Evolutionary conservation across 2,329 filamentous ascomycete genomes (phyloP).

Genomic region (Fusarium miscanthi): DNA sequence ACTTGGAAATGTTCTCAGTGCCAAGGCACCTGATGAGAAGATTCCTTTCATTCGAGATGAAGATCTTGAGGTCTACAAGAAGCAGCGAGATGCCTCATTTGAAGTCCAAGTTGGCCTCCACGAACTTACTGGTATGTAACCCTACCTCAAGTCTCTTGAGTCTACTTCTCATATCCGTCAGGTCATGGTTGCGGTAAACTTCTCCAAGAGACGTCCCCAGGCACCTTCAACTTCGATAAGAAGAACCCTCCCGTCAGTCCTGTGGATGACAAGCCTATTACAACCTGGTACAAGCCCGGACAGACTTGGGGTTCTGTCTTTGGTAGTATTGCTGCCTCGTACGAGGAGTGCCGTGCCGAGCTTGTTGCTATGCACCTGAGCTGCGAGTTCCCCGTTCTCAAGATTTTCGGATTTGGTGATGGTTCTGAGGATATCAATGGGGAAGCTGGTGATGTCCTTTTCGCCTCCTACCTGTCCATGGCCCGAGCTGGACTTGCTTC

Average conservation of each 20-base stretch:
- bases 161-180: slow-evolving; percentile 32
- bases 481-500: slow-evolving; percentile 89
- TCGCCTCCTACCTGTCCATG: slow-evolving; percentile 91
- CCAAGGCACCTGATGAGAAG: slow-evolving; percentile 91
- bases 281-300: slow-evolving; percentile 91
- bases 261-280: slow-evolving; percentile 77
- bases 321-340: slow-evolving; percentile 85
- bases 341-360: slow-evolving; percentile 95
- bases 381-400: slow-evolving; percentile 88
- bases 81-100: slow-evolving; percentile 87
- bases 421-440: slow-evolving; percentile 77
- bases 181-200: slow-evolving; percentile 95
- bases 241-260: slow-evolving; percentile 85
- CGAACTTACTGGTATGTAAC: slow-evolving; percentile 71
- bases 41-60: slow-evolving; percentile 87
- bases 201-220: slow-evolving; percentile 85
- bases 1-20: slow-evolving; percentile 90
- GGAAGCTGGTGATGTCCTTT: slow-evolving; percentile 87
- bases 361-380: slow-evolving; percentile 91
- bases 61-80: slow-evolving; percentile 82
- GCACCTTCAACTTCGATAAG: slow-evolving; percentile 88
- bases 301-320: slow-evolving; percentile 97
- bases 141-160: background rate
- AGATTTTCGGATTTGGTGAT: slow-evolving; percentile 92
- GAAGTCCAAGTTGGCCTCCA: slow-evolving; percentile 97